phyloP scores from a whole-genome alignment of 163 green algal genomes.

The Trebouxiophyceae sp. region DNA sequence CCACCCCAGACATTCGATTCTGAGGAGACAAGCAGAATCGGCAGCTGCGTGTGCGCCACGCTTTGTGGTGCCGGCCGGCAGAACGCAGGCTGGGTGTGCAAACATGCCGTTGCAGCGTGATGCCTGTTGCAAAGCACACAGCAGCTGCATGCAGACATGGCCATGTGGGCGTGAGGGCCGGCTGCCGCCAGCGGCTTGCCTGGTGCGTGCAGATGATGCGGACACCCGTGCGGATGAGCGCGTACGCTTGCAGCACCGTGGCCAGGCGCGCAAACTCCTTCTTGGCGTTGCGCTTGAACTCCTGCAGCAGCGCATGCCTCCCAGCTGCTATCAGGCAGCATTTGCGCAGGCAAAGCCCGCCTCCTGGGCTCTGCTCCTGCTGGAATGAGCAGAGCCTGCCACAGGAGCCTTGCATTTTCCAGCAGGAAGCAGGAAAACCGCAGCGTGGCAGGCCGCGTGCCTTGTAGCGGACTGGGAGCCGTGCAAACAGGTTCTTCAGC shows the following conservation, averaged over 20 bases:
- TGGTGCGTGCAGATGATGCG: slow-evolving; percentile 74
- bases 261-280: slow-evolving; percentile 77
- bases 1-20: too few species aligned
- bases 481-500: slow-evolving; percentile 76
- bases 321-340: too few species aligned
- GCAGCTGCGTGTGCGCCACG: neutral
- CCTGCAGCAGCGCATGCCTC: slow-evolving; percentile 35
- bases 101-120: too few species aligned
- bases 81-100: too few species aligned
- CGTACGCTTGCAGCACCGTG: slow-evolving; percentile 75
- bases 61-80: neutral
- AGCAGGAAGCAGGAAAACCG: too few species aligned
- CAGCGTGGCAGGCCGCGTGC: slow-evolving; percentile 21
- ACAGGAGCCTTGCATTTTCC: too few species aligned
- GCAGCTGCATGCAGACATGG: neutral
- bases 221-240: slow-evolving; percentile 46
- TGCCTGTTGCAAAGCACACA: too few species aligned
- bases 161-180: too few species aligned
- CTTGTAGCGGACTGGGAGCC: slow-evolving; percentile 83
- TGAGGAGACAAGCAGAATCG: neutral
- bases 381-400: neutral
- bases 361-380: neutral
- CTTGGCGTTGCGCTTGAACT: slow-evolving; percentile 81
- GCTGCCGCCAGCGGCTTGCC: slow-evolving; percentile 9
- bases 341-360: neutral